Evolutionary conservation across 805 yeast genomes (phyloP), one percentile per base, ranked within the genome.

Genomic region (Candida khao-thaluensis): DNA sequence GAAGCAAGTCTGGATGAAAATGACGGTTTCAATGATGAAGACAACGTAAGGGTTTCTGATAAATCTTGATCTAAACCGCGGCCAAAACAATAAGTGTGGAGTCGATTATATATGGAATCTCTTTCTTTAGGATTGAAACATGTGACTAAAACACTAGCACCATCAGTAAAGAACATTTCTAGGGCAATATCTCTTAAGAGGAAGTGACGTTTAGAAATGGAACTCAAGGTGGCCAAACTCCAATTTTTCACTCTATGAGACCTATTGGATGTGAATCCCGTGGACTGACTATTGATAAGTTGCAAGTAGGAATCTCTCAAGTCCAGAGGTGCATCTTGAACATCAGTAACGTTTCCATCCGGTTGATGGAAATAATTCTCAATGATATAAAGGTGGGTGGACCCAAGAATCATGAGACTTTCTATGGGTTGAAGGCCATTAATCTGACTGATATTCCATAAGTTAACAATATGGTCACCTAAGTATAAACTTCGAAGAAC

Each of bases 381-480:
- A 40, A 84, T 76, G 49, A 86, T 62, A 51, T 87, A 89, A 7
- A 85, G 49, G 51, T 82, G 81, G 4, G 69, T 64, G 3, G 70
- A 62, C 0, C 95, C 95, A 26, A 82, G 56, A 18, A 88, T 83
- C 57, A 88, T 62, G 26, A 88, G 69, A 11, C 91, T 85, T 52
- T 87, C 95, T 12, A 74, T 66, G 2, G 89, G 79, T 21, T 81
- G 85, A n/a, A 88, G 62, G 0, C 95, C 96, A 41, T 82, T 63
- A 15, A 89, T 76, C 35, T 80, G 78, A 39, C 90, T 78, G 1
- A 85, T 79, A 54, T 88, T 88, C 81, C 86, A 81, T 12, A 88
- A 61, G 10, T 77, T 76, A n/a, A 66, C 72, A 17, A 89, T 85
- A 32, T 72, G 72, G 55, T 88, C 96, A 11, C 85, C 85, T 37